Percentiles rank a stretch among this genome's conserved stretches.
phyloP scores from a whole-genome alignment of 352 stramenopile genomes.

The Globisporangium camurandrum region DNA sequence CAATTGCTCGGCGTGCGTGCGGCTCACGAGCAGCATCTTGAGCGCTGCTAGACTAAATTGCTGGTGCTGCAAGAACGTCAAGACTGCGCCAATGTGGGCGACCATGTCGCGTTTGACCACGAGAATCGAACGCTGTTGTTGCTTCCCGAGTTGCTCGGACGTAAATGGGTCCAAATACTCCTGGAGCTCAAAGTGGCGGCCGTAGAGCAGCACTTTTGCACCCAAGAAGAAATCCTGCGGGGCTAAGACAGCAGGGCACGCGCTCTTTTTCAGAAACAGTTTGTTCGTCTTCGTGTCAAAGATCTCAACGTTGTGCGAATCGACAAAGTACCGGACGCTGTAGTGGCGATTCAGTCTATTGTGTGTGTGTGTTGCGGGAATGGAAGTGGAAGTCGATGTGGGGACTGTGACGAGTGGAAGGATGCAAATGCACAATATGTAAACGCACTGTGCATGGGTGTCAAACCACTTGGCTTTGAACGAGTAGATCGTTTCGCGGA shows the following conservation, averaged over 20 bases:
- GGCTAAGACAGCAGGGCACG: constrained; percentile 57
- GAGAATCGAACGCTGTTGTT: constrained; percentile 66
- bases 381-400: neutral
- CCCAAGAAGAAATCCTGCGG: constrained; percentile 80
- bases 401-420: too few species aligned
- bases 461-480: constrained; percentile 82
- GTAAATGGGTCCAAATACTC: constrained; percentile 83
- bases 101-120: constrained; percentile 55
- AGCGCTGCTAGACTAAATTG: constrained; percentile 70
- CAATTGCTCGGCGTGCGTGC: constrained; percentile 46
- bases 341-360: constrained; percentile 66
- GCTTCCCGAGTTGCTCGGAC: constrained; percentile 46
- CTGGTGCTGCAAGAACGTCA: constrained; percentile 52
- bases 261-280: constrained; percentile 89
- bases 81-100: constrained; percentile 32
- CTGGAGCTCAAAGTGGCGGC: constrained; percentile 73
- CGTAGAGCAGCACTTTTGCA: constrained; percentile 75
- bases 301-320: constrained; percentile 82
- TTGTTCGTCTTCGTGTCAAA: constrained; percentile 84
- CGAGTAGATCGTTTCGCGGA: constrained; percentile 70
- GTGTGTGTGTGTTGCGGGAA: neutral
- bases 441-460: constrained; percentile 50
- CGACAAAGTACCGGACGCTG: constrained; percentile 73
- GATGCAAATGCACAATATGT: too few species aligned
- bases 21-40: constrained; percentile 61